phyloP scores from a whole-genome alignment of 495 filamentous ascomycete genomes.

The Lentithecium fluviatile region DNA sequence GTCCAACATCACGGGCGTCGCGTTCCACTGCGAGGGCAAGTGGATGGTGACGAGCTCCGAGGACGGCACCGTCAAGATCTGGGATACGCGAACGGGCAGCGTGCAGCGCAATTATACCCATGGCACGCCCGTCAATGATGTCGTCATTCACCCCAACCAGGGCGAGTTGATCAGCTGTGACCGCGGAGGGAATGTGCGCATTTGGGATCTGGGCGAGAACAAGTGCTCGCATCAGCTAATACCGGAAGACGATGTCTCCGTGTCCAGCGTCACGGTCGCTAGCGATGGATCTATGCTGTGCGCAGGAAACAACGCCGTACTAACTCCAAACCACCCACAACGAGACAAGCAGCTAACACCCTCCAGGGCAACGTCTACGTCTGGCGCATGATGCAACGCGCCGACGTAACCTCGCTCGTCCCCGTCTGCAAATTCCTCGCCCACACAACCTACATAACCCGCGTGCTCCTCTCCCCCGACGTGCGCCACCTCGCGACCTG shows the following conservation, averaged over 20 bases:
- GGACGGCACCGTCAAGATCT: constrained; percentile 96
- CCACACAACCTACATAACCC: constrained; percentile 90
- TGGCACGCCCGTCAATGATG: constrained; percentile 84
- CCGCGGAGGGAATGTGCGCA: constrained; percentile 83
- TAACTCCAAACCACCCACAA: neutral
- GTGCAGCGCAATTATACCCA: constrained; percentile 93
- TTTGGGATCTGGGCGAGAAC: constrained; percentile 97
- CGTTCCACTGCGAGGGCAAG: constrained; percentile 97
- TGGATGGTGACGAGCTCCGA: constrained; percentile 99
- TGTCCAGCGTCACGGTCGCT: constrained; percentile 91
- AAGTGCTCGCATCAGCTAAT: constrained; percentile 96
- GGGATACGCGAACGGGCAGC: constrained; percentile 86
- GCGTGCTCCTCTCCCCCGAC: constrained; percentile 92
- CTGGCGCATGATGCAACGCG: constrained; percentile 84
- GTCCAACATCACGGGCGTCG: constrained; percentile 90
- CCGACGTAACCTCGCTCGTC: constrained; percentile 81
- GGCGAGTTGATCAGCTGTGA: constrained; percentile 97
- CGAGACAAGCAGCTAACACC: neutral
- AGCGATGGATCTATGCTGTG: constrained; percentile 93
- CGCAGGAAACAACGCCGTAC: constrained; percentile 88
- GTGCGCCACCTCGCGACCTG: constrained; percentile 97
- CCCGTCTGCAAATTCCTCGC: constrained; percentile 91
- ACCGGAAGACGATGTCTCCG: constrained; percentile 89
- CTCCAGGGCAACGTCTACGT: constrained; percentile 93
- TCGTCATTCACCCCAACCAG: constrained; percentile 97